Evolutionary conservation across 2,329 filamentous ascomycete species (phyloP), one percentile per base, ranked within the genome.

Genomic region (Aureobasidium sp.): DNA sequence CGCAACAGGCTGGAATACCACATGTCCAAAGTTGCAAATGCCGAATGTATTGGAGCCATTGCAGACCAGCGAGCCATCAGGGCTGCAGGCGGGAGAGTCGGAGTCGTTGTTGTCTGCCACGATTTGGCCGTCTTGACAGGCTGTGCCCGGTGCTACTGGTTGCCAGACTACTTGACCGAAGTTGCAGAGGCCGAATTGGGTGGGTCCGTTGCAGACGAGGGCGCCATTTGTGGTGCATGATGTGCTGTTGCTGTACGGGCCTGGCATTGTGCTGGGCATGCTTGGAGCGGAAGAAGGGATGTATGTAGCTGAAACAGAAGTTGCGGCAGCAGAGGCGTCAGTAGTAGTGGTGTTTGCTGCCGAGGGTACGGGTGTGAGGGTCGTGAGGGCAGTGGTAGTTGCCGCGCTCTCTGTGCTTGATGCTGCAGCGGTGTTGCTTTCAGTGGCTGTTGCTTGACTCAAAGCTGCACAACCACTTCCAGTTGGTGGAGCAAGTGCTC

Each of bases 151-250:
- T 7, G 77, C 74, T 31, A 79, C 71, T 45, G 70, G 65, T 65
- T 77, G 73, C 8, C 73, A 66, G 40, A 78, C 68, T 5, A 75
- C 77, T 49, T 73, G 71, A 54, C 71, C 66, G 39, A 65, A 68
- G 71, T 78, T 72, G 73, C 77, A 79, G 47, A 79, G 70, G 35
- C 77, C 77, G 62, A 76, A 80, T 37, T 74, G 70, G 49, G 65
- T 70, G 60, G 60, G 64, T 50, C 75, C 75, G 42, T 78, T 76
- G 70, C 78, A 80, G 62, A 79, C 69, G 44, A 80, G 67, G 24
- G 67, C 70, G 24, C 77, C 77, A 15, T 76, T 71, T 40, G 67
- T 71, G 17, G 69, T 68, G 72, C 77, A 79, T 44, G 75, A 65
- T 14, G 70, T 66, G 59, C 65, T 60, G 64, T 67, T 66, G 31